Evolutionary conservation across 1,284 basidiomycete species (phyloP).

Genomic region (Apiotrichum sp.): DNA sequence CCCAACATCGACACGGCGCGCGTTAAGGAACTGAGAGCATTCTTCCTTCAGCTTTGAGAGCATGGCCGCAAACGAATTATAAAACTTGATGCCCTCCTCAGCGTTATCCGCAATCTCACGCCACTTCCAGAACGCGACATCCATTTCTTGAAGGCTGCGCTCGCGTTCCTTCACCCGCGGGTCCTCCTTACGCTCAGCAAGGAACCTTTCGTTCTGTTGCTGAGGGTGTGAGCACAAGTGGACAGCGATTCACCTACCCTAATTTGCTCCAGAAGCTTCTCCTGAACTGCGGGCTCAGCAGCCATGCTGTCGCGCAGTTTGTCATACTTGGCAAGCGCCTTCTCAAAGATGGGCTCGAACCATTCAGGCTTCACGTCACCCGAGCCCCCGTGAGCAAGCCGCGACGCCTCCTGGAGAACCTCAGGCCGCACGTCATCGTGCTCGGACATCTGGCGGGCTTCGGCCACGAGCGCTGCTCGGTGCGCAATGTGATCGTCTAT

Average conservation of each 20-base stretch:
- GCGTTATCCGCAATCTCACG: slow-evolving; percentile 76
- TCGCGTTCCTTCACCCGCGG: slow-evolving; percentile 74
- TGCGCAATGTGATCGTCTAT: slow-evolving; percentile 66
- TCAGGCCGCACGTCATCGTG: slow-evolving; percentile 65
- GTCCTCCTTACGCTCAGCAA: slow-evolving; percentile 73
- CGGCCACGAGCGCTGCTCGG: slow-evolving; percentile 59
- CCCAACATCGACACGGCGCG: slow-evolving; percentile 57
- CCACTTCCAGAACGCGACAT: slow-evolving; percentile 82
- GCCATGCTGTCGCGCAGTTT: slow-evolving; percentile 62
- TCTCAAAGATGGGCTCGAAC: slow-evolving; percentile 77
- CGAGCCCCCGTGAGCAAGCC: slow-evolving; percentile 50
- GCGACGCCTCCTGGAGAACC: slow-evolving; percentile 63
- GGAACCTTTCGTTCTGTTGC: slow-evolving; percentile 68
- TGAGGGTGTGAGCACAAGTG: slow-evolving; percentile 33
- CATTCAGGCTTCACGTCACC: slow-evolving; percentile 71
- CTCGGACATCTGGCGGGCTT: slow-evolving; percentile 60
- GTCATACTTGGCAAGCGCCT: slow-evolving; percentile 75
- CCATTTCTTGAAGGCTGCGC: slow-evolving; percentile 75
- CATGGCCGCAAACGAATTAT: slow-evolving; percentile 69
- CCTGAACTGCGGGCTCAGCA: slow-evolving; percentile 59
- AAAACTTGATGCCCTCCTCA: slow-evolving; percentile 87
- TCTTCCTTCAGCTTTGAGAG: slow-evolving; percentile 66
- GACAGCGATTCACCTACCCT: slow-evolving; percentile 52
- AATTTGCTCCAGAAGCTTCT: slow-evolving; percentile 60
- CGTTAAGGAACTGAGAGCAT: slow-evolving; percentile 66